Evolutionary conservation across 2,329 filamentous ascomycete genomes (phyloP).

Genomic region (Hypoxylon sp.): DNA sequence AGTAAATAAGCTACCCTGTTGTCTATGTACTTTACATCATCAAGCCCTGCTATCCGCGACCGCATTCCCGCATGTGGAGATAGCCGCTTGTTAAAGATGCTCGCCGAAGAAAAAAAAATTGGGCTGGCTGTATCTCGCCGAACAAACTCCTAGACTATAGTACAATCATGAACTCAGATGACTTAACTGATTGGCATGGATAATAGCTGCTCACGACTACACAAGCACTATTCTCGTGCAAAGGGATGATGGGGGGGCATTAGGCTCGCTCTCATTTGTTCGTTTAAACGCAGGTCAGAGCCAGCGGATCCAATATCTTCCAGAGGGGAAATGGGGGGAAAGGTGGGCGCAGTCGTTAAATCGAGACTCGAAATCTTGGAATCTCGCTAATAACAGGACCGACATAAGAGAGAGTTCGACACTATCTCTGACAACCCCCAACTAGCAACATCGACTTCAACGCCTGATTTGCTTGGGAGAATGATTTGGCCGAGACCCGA

Average conservation of each 20-base stretch:
- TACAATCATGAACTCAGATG: slow-evolving; percentile 36
- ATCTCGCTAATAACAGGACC: slow-evolving; percentile 35
- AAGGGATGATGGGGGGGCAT: slow-evolving; percentile 31
- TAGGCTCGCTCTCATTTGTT: slow-evolving; percentile 35
- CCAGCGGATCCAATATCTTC: slow-evolving; percentile 37
- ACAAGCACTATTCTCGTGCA: slow-evolving; percentile 23
- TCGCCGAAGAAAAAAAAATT: slow-evolving; percentile 23
- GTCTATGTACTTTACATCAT: slow-evolving; percentile 30
- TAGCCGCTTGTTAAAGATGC: slow-evolving; percentile 28
- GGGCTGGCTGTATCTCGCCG: slow-evolving; percentile 38
- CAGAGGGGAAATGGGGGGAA: slow-evolving; percentile 26
- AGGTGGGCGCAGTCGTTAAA: slow-evolving; percentile 12
- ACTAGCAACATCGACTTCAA: slow-evolving; percentile 23
- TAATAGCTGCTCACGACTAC: slow-evolving; percentile 42
- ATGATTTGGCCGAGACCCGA: slow-evolving; percentile 46
- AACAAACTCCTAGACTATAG: slow-evolving; percentile 33
- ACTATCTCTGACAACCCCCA: slow-evolving; percentile 28
- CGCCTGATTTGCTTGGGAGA: slow-evolving; percentile 41
- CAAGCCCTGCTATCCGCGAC: slow-evolving; percentile 28
- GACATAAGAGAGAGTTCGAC: slow-evolving; percentile 20
- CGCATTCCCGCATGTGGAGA: slow-evolving; percentile 36
- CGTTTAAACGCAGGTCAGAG: slow-evolving; percentile 42
- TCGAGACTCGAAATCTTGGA: slow-evolving; percentile 8
- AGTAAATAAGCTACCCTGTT: slow-evolving; percentile 43
- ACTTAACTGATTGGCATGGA: slow-evolving; percentile 45